Evolutionary conservation across 2,329 filamentous ascomycete species (phyloP), one percentile per base, ranked within the genome.

Genomic region (Fusarium sp.): DNA sequence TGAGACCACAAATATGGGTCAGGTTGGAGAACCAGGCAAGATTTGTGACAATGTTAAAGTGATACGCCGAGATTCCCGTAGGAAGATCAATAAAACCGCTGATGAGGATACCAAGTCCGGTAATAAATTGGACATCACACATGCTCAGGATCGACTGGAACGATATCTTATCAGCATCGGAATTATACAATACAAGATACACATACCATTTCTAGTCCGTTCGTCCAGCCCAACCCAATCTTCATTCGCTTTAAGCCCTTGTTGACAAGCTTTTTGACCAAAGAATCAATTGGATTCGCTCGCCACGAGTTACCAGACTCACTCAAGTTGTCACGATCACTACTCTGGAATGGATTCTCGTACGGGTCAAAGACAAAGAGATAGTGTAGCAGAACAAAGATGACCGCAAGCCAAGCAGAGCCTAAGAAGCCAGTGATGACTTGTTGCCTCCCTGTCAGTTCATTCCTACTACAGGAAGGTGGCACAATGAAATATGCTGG

Each of bases 301-400:
- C n/a, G 24, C 25, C 45, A 47, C 3, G 4, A 4, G 0, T 4
- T 3, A 8, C 4, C 6, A 6, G 4, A 3, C 0, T 4, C 10
- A 1, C n/a, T 1, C 1, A 3, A 12, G 6, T 22, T 9, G 6
- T 13, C 8, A 9, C 10, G 6, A 3, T 29, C 3, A 4, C 15
- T 11, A 10, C 7, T 10, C 1, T 9, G 16, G 9, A 30, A 32
- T 4, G 25, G 16, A 20, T 48, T 4, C 16, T 29, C 10, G 5
- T 30, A 20, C 2, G 27, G 25, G 11, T 48, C 18, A 3, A 48
- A 48, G 8, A 48, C 45, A 6, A 48, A 48, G 13, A 30, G 6
- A n/a, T 48, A 48, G 6, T 48, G 45, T 7, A 29, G 24, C 22
- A 32, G 5, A 8, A 48, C 45, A 3, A 30, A 27, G 1, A 16